These are phyloP conservation scores for Colletotrichum scovillei DNA, from an alignment of 2,329 filamentous ascomycete species.

Conservation along the genomic window DNA sequence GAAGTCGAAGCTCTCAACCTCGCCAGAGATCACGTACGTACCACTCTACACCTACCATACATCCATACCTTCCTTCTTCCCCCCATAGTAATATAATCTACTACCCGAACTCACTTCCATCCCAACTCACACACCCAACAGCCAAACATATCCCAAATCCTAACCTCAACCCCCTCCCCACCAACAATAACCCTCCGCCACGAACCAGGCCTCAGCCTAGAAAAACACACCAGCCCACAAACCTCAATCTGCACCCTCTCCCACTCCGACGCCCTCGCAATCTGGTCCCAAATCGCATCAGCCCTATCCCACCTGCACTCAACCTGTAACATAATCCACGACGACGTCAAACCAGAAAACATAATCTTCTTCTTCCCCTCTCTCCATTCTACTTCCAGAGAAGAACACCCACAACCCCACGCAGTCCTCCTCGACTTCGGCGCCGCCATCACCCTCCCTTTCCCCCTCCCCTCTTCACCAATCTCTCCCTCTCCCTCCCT, in stretches of 20 bases:
- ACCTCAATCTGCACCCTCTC: not conserved
- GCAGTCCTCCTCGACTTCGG: conserved; percentile 3
- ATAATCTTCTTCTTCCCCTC: not conserved
- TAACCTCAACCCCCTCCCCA: not conserved
- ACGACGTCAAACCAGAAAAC: conserved; percentile 8
- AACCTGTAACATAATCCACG: not conserved
- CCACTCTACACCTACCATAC: too few relatives aligned
- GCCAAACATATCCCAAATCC: not conserved
- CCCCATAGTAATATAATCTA: too few relatives aligned
- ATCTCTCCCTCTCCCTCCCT: not conserved
- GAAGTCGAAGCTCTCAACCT: not conserved
- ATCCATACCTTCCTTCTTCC: too few relatives aligned
- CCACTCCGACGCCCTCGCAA: not conserved
- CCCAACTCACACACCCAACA: not conserved
- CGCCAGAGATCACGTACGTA: not conserved
- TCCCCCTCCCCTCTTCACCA: not conserved
- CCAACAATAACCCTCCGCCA: not conserved
- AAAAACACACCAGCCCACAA: not conserved
- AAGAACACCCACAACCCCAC: not conserved
- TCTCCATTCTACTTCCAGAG: too few relatives aligned
- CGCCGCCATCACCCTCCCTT: not conserved
- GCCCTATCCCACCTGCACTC: not conserved
- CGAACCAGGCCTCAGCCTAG: not conserved
- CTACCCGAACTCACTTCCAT: too few relatives aligned
- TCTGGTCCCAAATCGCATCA: not conserved